Percentiles rank a stretch among this genome's conserved stretches.
phyloP scores from a whole-genome alignment of 371 early-diverging fungal genomes.

The Mucor indicus region DNA sequence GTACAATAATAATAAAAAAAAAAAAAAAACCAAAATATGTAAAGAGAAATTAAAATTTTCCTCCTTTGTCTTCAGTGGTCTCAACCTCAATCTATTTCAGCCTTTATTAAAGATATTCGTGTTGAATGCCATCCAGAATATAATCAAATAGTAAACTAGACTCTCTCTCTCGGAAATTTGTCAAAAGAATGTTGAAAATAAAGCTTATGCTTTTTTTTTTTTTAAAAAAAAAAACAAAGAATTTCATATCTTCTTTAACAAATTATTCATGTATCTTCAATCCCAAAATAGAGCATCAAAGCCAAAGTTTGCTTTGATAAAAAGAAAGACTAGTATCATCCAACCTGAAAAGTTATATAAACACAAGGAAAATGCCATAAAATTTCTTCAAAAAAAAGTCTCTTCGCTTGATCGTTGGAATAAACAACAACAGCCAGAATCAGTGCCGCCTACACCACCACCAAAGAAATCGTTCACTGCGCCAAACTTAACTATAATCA shows the following conservation, averaged over 20 bases:
- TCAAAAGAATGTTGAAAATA: conserved; percentile 1
- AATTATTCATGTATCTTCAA: too few species aligned
- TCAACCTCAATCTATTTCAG: conserved; percentile 8
- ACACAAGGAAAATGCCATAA: neutral
- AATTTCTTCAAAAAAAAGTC: conserved; percentile 2
- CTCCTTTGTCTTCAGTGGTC: conserved; percentile 14
- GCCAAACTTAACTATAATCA: conserved; percentile 1
- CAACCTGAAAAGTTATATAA: too few species aligned
- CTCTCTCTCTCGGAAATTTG: conserved; percentile 9
- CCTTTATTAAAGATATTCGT: conserved; percentile 10
- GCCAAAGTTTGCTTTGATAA: too few species aligned
- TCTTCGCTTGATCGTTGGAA: too few species aligned
- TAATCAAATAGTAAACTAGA: conserved; percentile 18
- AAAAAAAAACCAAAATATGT: neutral
- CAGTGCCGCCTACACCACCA: conserved; percentile 4
- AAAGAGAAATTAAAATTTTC: neutral
- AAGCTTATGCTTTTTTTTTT: too few species aligned
- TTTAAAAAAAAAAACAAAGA: too few species aligned
- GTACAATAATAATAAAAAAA: neutral
- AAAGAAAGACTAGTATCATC: too few species aligned
- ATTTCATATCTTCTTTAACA: too few species aligned
- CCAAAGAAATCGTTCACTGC: conserved; percentile 16
- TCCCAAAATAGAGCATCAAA: too few species aligned
- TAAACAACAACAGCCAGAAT: neutral
- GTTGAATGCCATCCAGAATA: conserved; percentile 22